These are phyloP conservation scores for Cystobasidium pallidum DNA, from an alignment of 1,284 basidiomycete genomes.

Conservation along the genomic window DNA sequence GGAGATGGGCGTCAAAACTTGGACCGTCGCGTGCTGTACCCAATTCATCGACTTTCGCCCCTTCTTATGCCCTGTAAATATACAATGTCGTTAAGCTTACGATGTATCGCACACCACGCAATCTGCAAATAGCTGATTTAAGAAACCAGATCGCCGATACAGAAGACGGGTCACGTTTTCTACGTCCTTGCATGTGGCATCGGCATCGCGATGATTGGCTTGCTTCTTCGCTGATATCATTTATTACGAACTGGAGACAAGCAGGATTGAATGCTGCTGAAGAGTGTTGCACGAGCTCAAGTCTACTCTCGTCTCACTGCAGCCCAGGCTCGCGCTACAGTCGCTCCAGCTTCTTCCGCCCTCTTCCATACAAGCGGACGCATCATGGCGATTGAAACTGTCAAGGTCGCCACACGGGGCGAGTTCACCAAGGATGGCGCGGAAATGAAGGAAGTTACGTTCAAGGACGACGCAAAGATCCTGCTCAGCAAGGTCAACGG, in stretches of 20 bases:
- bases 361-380: slow-evolving; percentile 1
- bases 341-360: neutral
- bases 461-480: slow-evolving; percentile 74
- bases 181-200: neutral
- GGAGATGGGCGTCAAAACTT: neutral
- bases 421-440: slow-evolving; percentile 35
- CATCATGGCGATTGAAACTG: slow-evolving; percentile 19
- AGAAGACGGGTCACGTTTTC: neutral
- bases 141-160: neutral
- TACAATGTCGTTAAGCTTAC: no score
- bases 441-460: slow-evolving; percentile 76
- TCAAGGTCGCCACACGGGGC: slow-evolving; percentile 33
- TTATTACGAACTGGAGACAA: no score
- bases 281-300: neutral
- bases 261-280: slow-evolving; percentile 10
- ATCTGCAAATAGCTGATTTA: no score
- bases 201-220: slow-evolving; percentile 3
- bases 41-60: no score
- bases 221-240: neutral
- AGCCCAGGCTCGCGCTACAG: neutral
- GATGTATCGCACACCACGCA: no score
- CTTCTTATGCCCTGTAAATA: no score
- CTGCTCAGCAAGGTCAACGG: slow-evolving; percentile 65
- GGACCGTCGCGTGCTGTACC: no score
- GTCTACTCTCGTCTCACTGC: neutral